Base-by-base conservation (phyloP, 2,329 filamentous ascomycete species). In the Aspergillus tubingensis region DNA sequence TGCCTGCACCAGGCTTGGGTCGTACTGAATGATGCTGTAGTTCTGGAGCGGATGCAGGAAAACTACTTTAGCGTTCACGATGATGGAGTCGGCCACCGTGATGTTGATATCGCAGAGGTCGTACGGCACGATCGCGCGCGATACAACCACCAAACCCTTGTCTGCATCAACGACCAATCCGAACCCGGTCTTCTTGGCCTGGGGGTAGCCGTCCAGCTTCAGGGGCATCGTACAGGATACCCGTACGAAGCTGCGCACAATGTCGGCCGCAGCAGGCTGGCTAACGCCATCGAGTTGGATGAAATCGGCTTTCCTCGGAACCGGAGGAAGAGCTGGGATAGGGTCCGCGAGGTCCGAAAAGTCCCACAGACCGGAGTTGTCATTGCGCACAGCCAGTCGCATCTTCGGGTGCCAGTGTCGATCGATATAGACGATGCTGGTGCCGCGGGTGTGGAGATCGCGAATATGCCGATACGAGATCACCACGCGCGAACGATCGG, bases 31-130 rank as follows among this genome's bases (percentile, higher is more conserved):
- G 70, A 99, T 90, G 66, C 91, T 91, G 76, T 98, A 99, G 77
- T 99, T 99, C 74, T 98, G 95, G 57, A 99, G 82, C 13, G 95
- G 95, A 73, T 99, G 95, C 75, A 99, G 82, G 81, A 99, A 99
- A 13, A 98, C 85, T 4, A 99, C 91, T 78, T 96, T 96, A 68
- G 91, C 95, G 67, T 94, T 90, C 10, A 98, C 91, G 58, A 96
- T 91, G 70, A 99, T 92, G 3, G 93, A 96, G 75, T 99, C 95
- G 23, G 95, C 95, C 68, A 99, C 96, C 13, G 95, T 98, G 69
- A 99, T 86, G 48, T 90, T 92, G 67, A 99, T 96, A 72, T 99
- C 95, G 77, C 94, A 98, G 36, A 99, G 86, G 75, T 99, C 92
- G 72, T 97, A 97, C 2, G 95, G 95, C 19, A 99, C 91, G 65